These are phyloP conservation scores for Backusella tarrabulga DNA, from an alignment of 192 early-diverging fungal species.

Conservation along the genomic window DNA sequence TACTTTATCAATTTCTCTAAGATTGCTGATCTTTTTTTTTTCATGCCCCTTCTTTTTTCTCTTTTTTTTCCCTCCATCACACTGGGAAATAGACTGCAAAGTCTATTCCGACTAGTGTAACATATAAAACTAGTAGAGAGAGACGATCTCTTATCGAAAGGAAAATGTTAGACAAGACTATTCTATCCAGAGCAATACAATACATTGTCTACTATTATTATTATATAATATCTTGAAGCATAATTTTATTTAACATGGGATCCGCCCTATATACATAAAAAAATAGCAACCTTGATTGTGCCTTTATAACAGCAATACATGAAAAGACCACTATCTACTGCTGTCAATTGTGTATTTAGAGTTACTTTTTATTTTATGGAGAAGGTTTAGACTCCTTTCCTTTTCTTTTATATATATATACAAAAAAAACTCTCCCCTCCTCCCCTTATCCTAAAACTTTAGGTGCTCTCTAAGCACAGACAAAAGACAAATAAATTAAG, in stretches of 20 bases:
- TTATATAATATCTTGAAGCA: too few species aligned
- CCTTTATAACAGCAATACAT: neutral
- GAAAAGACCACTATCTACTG: neutral
- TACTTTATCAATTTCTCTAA: neutral
- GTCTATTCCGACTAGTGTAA: neutral
- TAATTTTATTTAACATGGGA: too few species aligned
- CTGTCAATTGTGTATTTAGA: slow-evolving; percentile 6
- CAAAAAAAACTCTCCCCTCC: neutral
- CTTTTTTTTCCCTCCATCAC: neutral
- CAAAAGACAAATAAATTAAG: slow-evolving; percentile 13
- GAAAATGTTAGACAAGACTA: neutral
- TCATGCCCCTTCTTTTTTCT: neutral
- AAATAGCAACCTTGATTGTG: neutral
- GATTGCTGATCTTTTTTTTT: neutral
- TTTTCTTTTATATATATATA: neutral
- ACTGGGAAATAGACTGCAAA: neutral
- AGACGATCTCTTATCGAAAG: neutral
- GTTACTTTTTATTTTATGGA: neutral
- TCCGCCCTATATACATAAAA: neutral
- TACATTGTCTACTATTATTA: neutral
- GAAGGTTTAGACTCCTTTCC: neutral
- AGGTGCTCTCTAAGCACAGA: neutral
- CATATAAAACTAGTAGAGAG: neutral
- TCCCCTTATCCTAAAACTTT: neutral
- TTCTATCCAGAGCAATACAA: neutral